Percentiles rank a stretch among this genome's conserved stretches.
Evolutionary conservation across 768 basidiomycete genomes (phyloP).

Genomic region (Chlorophyllum brunneum): DNA sequence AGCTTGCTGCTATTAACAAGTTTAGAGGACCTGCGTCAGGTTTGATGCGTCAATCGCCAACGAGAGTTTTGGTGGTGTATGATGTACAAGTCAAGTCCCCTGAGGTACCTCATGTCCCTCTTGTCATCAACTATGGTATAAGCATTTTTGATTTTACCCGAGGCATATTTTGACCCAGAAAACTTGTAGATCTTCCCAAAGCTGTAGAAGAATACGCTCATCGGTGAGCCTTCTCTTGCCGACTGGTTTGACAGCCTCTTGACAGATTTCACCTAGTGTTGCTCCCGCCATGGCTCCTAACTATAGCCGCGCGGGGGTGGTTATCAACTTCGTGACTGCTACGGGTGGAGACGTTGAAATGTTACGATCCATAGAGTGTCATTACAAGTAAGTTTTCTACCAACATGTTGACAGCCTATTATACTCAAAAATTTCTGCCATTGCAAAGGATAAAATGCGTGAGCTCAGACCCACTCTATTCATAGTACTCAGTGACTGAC

Average conservation of each 20-base stretch:
- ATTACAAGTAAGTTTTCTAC: constrained; percentile 69
- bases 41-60: constrained; percentile 60
- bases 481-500: constrained; percentile 17
- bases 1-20: constrained; percentile 79
- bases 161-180: background rate
- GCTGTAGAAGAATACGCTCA: constrained; percentile 98
- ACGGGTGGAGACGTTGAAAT: constrained; percentile 98
- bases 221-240: constrained; percentile 47
- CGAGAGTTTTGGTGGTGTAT: constrained; percentile 86
- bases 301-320: constrained; percentile 84
- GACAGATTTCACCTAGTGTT: constrained; percentile 45
- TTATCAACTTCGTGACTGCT: constrained; percentile 96
- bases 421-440: constrained; percentile 3
- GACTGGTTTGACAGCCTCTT: background rate
- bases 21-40: constrained; percentile 60
- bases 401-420: background rate
- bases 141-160: constrained; percentile 10
- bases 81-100: constrained; percentile 90
- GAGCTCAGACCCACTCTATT: constrained; percentile 25
- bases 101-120: constrained; percentile 85
- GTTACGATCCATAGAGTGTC: constrained; percentile 97
- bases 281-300: constrained; percentile 84
- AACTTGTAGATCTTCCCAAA: constrained; percentile 72
- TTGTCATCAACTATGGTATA: constrained; percentile 92
- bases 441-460: constrained; percentile 81